Evolutionary conservation across 2,329 filamentous ascomycete genomes (phyloP).

Genomic region (Elsinoe ampelina): DNA sequence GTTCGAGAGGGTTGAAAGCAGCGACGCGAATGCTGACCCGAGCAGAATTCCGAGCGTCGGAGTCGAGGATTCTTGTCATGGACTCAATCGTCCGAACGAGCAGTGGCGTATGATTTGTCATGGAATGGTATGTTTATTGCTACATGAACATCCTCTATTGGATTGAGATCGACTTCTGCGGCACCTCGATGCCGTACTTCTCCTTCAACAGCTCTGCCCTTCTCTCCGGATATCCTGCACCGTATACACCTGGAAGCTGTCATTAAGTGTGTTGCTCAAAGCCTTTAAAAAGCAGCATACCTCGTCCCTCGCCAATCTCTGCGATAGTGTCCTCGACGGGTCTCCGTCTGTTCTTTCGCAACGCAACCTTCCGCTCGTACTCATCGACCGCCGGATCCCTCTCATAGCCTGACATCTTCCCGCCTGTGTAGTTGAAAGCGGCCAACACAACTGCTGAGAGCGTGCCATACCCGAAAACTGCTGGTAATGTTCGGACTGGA

Average conservation of each 20-base stretch:
- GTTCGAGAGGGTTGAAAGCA: not conserved
- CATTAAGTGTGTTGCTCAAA: slow-evolving; percentile 10
- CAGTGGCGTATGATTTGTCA: not conserved
- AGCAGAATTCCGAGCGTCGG: no score
- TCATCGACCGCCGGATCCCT: slow-evolving; percentile 56
- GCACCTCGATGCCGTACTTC: slow-evolving; percentile 77
- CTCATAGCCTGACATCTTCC: slow-evolving; percentile 46
- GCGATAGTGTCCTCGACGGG: slow-evolving; percentile 71
- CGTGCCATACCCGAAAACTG: slow-evolving; percentile 59
- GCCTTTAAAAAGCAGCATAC: slow-evolving; percentile 38
- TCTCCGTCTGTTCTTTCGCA: slow-evolving; percentile 64
- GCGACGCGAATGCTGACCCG: no score
- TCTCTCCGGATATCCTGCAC: slow-evolving; percentile 75
- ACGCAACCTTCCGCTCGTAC: slow-evolving; percentile 63
- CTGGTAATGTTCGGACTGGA: slow-evolving; percentile 52
- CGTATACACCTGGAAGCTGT: slow-evolving; percentile 57
- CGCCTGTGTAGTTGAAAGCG: slow-evolving; percentile 60
- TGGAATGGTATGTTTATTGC: slow-evolving; percentile 3
- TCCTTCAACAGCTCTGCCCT: slow-evolving; percentile 72
- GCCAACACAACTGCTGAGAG: slow-evolving; percentile 50
- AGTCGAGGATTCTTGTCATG: no score
- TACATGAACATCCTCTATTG: not conserved
- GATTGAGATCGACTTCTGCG: slow-evolving; percentile 15
- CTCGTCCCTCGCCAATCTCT: slow-evolving; percentile 78
- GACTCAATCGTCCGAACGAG: no score